Conservation (phyloP, 208 protist species). For the Wallacemonas collosoma region DNA sequence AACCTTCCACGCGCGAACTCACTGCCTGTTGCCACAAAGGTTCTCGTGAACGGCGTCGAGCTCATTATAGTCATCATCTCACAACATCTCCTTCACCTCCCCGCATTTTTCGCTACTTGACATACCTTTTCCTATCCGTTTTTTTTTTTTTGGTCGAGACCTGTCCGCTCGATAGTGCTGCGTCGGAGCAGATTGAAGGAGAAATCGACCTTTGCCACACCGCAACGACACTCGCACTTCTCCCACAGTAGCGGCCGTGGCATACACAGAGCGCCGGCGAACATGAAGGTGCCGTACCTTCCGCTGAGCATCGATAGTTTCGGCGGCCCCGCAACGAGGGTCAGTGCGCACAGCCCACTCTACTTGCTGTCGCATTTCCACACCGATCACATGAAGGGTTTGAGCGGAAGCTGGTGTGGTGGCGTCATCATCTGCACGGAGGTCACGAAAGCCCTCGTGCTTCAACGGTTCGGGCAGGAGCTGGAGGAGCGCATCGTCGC, state of each 20-base stretch:
- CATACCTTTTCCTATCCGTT: slow-evolving; percentile 17
- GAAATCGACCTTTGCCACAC: too few relatives aligned
- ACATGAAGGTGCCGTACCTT: slow-evolving; percentile 57
- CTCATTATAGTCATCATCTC: background rate
- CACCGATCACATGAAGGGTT: slow-evolving; percentile 86
- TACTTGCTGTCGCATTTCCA: slow-evolving; percentile 89
- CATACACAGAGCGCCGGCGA: background rate
- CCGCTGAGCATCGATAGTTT: slow-evolving; percentile 67
- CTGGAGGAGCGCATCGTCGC: slow-evolving; percentile 29
- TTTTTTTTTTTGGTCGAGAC: slow-evolving; percentile 24
- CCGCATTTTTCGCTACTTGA: slow-evolving; percentile 6
- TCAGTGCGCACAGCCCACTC: background rate
- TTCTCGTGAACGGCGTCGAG: too few relatives aligned
- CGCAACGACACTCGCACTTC: too few relatives aligned
- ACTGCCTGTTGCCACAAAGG: too few relatives aligned
- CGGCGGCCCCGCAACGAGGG: slow-evolving; percentile 12
- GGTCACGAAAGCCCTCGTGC: slow-evolving; percentile 59
- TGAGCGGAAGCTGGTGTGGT: slow-evolving; percentile 48
- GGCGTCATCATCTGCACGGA: slow-evolving; percentile 64
- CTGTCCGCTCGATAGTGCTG: background rate
- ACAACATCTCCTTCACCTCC: background rate
- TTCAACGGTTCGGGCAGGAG: slow-evolving; percentile 41
- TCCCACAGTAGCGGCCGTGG: too few relatives aligned
- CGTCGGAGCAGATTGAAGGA: too few relatives aligned
- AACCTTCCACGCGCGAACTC: too few relatives aligned